Percentiles rank a stretch among this genome's conserved stretches.
These are phyloP conservation scores for Detonula confervacea DNA, from an alignment of 352 stramenopile species.

Conservation along the genomic window DNA sequence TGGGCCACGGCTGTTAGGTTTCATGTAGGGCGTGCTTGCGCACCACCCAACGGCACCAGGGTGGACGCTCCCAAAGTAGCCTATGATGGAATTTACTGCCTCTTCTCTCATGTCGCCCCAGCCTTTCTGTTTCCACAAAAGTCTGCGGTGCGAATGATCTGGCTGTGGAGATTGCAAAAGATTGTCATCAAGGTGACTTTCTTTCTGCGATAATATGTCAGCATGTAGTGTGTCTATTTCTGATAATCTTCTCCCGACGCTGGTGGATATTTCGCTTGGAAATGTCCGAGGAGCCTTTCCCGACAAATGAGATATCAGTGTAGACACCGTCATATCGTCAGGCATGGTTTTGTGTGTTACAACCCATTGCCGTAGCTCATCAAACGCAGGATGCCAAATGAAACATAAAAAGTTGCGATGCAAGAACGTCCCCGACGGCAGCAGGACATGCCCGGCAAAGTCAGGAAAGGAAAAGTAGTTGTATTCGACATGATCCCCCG, in stretches of 20 bases:
- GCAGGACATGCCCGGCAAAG: constrained; percentile 79
- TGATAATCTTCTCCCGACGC: constrained; percentile 28
- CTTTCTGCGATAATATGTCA: constrained; percentile 1
- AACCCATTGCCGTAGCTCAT: constrained; percentile 77
- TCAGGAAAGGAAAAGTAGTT: constrained; percentile 83
- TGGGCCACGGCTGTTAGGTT: constrained; percentile 32
- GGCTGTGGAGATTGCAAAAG: constrained; percentile 2
- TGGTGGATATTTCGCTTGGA: constrained; percentile 48
- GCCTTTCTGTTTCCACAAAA: constrained; percentile 68
- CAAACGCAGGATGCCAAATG: constrained; percentile 84
- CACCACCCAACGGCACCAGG: constrained; percentile 81
- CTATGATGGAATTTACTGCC: constrained; percentile 76
- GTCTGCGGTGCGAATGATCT: constrained; percentile 49
- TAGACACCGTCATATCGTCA: constrained; percentile 83
- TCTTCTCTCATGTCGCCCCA: constrained; percentile 76
- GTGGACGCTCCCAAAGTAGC: constrained; percentile 83
- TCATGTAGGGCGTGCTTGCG: constrained; percentile 60
- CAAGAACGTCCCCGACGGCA: constrained; percentile 78
- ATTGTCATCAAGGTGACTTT: constrained; percentile 11
- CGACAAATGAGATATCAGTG: constrained; percentile 75
- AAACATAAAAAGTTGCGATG: constrained; percentile 84
- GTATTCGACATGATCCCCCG: constrained; percentile 74
- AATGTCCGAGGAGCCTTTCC: constrained; percentile 72
- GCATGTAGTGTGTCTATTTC: not conserved
- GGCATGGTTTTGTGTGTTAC: constrained; percentile 76